A percentile compares a stretch with the other conserved stretches of the same genome.
Conservation (phyloP, 257 asterid species). For the Dorcoceras hygrometricum region DNA sequence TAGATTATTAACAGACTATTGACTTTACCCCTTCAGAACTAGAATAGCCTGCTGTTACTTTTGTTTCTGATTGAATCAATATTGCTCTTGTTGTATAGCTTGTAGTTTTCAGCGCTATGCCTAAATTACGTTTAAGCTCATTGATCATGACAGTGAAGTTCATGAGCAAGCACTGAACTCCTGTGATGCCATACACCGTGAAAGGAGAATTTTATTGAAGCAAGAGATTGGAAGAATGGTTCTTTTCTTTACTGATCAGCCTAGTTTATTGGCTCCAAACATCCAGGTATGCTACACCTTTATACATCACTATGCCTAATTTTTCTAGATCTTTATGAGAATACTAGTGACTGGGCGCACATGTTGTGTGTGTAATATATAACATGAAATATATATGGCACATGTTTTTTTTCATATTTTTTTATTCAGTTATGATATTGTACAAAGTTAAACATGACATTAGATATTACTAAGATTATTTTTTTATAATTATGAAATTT, state of each 20-base stretch:
- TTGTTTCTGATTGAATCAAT: conserved; percentile 17
- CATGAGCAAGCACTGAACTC: conserved; percentile 85
- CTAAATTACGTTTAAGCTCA: conserved; percentile 23
- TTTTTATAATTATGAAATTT: too few species aligned
- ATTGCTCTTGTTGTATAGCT: conserved; percentile 19
- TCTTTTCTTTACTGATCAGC: conserved; percentile 95
- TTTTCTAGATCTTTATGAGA: conserved; percentile 5
- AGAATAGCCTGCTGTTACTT: background rate
- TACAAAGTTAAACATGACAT: too few species aligned
- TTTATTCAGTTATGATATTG: too few species aligned
- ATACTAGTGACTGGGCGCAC: too few species aligned
- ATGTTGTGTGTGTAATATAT: too few species aligned
- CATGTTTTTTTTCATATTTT: too few species aligned
- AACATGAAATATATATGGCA: too few species aligned
- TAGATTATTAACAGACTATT: conserved; percentile 6
- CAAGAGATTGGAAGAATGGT: conserved; percentile 99
- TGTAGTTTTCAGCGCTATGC: conserved; percentile 23
- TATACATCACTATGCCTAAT: conserved; percentile 8
- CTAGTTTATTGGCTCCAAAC: conserved; percentile 97
- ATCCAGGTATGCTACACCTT: conserved; percentile 62
- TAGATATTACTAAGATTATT: too few species aligned
- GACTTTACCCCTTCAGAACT: conserved; percentile 14
- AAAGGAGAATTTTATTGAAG: conserved; percentile 84
- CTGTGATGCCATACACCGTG: conserved; percentile 87
- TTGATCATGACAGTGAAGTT: conserved; percentile 72